Conservation (phyloP, 805 yeast genomes). For the Teunomyces stri region DNA sequence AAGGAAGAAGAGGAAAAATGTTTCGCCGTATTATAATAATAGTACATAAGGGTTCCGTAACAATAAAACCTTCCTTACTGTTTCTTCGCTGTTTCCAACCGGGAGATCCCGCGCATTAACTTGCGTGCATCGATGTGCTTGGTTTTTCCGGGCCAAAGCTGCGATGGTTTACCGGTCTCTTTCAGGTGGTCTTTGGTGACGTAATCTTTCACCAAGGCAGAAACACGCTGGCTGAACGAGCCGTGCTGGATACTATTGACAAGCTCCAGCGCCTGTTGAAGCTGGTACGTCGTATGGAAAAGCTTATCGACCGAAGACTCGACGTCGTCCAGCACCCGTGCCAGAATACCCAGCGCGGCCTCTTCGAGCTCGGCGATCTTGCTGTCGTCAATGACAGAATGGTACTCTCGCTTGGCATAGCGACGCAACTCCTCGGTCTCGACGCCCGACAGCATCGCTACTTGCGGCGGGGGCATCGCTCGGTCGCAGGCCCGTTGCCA, state of each 20-base stretch:
- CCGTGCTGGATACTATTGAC: slow-evolving; percentile 17
- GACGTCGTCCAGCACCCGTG: slow-evolving; percentile 15
- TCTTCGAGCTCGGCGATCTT: slow-evolving; percentile 8
- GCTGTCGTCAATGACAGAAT: slow-evolving; percentile 14
- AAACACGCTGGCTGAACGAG: slow-evolving; percentile 17
- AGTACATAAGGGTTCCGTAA: background rate
- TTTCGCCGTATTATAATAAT: background rate
- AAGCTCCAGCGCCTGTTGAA: slow-evolving; percentile 24
- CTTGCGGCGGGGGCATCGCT: background rate
- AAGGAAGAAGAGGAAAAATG: background rate
- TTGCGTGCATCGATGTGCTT: slow-evolving; percentile 1
- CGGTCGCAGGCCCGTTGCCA: slow-evolving; percentile 41
- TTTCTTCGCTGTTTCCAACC: slow-evolving; percentile 1
- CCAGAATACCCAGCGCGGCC: background rate
- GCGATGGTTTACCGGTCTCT: background rate
- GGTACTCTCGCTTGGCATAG: slow-evolving; percentile 8
- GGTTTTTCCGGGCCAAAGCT: slow-evolving; percentile 5
- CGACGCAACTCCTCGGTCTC: slow-evolving; percentile 2
- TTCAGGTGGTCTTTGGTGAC: slow-evolving; percentile 15
- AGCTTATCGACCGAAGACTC: slow-evolving; percentile 38
- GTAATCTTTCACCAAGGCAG: slow-evolving; percentile 20
- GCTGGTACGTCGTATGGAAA: slow-evolving; percentile 28
- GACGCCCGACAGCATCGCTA: slow-evolving; percentile 9
- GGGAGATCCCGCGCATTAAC: slow-evolving; percentile 6
- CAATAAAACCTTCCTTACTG: background rate